These are phyloP conservation scores for Taxillus chinensis DNA, from an alignment of 164 flowering plant genomes.

Conservation along the genomic window DNA sequence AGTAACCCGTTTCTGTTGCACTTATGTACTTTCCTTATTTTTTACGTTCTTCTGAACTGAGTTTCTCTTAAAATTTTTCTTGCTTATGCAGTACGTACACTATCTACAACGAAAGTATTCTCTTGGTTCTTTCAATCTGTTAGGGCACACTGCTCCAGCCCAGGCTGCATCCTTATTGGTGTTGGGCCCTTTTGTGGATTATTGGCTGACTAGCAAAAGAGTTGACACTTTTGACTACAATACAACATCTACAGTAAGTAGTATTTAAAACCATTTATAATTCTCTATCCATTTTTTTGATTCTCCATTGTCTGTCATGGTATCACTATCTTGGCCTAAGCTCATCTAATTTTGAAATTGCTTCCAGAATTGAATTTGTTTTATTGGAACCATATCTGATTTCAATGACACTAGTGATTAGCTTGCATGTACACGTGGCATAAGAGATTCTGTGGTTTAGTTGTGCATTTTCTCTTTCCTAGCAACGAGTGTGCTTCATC, in stretches of 20 bases:
- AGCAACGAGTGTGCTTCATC: too few relatives aligned
- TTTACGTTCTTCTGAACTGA: neutral
- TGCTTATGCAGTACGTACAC: constrained; percentile 33
- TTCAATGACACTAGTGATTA: neutral
- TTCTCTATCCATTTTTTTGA: neutral
- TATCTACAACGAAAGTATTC: constrained; percentile 33
- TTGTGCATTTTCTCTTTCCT: too few relatives aligned
- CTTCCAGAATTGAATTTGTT: neutral
- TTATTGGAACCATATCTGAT: neutral
- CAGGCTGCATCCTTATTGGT: neutral
- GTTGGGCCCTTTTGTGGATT: constrained; percentile 6
- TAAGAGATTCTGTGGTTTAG: too few relatives aligned
- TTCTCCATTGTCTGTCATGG: too few relatives aligned
- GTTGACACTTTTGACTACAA: constrained; percentile 1
- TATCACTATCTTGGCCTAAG: too few relatives aligned
- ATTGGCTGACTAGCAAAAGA: constrained; percentile 7
- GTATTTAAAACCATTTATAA: neutral
- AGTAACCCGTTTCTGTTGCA: constrained; percentile 10
- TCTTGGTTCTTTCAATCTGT: constrained; percentile 14
- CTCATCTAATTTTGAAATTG: neutral
- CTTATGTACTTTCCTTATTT: neutral
- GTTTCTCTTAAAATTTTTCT: neutral
- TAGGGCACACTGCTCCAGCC: constrained; percentile 9
- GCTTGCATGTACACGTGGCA: neutral
- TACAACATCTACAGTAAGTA: neutral